Base-by-base conservation (phyloP, 192 early-diverging fungal genomes). In the Mortierella antarctica region DNA sequence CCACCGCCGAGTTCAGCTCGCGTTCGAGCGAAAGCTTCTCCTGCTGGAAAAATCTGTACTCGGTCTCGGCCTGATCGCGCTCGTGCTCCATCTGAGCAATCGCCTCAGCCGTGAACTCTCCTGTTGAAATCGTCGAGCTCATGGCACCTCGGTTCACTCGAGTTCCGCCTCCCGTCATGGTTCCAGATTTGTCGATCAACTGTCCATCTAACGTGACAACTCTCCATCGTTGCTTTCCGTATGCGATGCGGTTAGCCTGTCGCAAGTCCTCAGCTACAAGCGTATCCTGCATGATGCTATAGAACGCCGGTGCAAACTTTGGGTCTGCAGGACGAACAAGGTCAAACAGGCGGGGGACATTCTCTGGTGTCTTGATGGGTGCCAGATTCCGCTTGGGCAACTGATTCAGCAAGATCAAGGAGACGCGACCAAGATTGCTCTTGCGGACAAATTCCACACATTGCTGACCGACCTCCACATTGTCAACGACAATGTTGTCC, bases 121-220 rank as follows among this genome's bases (percentile, higher is more conserved):
- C 88, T 14, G 84, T 83, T 11, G 82, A 74, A 48, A 93, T 89
- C 49, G 86, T 93, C 12, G 94, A 95, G 82, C 92, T 90, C 98
- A 98, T 99, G 39, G 92, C 95, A 12, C 98, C 98, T 14, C 91
- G 88, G 9, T 84, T 82, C 0, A 91, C 88, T 57, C 86, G 86
- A 13, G 70, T 89, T 20, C 96, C 97, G 57, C 96, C 98, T 67
- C 97, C 97, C 44, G 90, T 91, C 95, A 99, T 96, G 8, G 96
- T 93, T 73, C 98, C 97, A 7, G 92, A 91, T 21, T 88, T 89
- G 66, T 98, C 97, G 63, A 99, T 95, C 55, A 99, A 79, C 57
- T 95, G 88, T 4, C 98, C 97, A 57, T 93, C 93, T 49, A 99
- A 78, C 2, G 96, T 99, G 7, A 99, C 98, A 8, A 99, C 96